These are phyloP conservation scores for Acacia melanoxylon DNA, from an alignment of 306 rosid species.

Conservation along the genomic window DNA sequence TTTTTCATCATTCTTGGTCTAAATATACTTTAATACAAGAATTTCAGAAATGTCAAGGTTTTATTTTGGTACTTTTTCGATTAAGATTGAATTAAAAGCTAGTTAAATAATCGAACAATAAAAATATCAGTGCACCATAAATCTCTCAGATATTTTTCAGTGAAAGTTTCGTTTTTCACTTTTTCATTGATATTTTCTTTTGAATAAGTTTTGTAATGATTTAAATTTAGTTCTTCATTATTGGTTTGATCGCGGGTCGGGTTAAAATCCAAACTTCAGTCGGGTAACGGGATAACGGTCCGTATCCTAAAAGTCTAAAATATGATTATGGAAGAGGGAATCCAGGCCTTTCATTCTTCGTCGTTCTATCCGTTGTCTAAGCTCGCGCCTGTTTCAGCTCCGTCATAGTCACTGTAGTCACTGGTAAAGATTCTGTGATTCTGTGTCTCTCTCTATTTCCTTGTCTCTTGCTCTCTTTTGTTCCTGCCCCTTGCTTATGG, in stretches of 20 bases:
- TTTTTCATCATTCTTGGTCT: background rate
- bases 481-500: background rate
- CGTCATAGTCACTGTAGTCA: background rate
- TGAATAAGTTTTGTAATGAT: too few species aligned
- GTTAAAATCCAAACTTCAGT: background rate
- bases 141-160: background rate
- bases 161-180: background rate
- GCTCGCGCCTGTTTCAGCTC: background rate
- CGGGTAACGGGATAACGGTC: background rate
- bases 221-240: too few species aligned
- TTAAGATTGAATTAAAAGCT: background rate
- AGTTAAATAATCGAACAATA: background rate
- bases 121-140: background rate
- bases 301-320: background rate
- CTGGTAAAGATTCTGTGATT: slow-evolving; percentile 5
- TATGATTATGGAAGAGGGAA: background rate
- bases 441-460: background rate
- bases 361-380: slow-evolving; percentile 10
- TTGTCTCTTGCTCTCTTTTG: background rate
- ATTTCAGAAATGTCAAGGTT: background rate
- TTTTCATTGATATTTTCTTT: too few species aligned
- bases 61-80: background rate
- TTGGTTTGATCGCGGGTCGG: background rate
- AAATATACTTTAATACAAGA: background rate
- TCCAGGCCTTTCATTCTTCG: background rate